These are phyloP conservation scores for Selenicereus undatus DNA, from an alignment of 148 eudicot species.

Conservation along the genomic window DNA sequence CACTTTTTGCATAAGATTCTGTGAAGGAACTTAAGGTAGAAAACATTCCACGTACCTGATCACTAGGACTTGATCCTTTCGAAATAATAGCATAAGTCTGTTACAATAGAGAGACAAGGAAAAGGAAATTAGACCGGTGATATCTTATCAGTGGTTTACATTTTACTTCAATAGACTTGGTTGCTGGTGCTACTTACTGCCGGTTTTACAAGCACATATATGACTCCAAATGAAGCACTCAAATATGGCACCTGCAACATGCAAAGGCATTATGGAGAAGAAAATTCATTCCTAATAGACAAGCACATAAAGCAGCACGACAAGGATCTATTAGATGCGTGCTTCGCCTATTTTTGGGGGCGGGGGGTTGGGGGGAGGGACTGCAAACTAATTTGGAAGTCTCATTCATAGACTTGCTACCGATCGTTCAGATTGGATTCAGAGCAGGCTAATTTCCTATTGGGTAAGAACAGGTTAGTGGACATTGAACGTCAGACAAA, in stretches of 20 bases:
- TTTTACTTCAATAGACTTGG: background rate
- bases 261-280: background rate
- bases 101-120: slow-evolving; percentile 4
- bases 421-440: background rate
- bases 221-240: slow-evolving; percentile 86
- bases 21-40: background rate
- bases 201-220: slow-evolving; percentile 78
- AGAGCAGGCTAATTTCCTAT: background rate
- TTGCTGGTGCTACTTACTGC: slow-evolving; percentile 46
- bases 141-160: background rate
- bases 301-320: background rate
- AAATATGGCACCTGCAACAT: slow-evolving; percentile 76
- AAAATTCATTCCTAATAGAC: background rate
- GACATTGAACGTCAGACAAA: background rate
- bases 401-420: background rate
- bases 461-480: background rate
- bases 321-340: background rate
- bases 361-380: background rate
- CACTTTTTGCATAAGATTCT: too few species aligned
- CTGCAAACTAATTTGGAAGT: background rate
- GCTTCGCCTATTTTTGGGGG: too few species aligned
- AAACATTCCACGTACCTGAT: slow-evolving; percentile 60
- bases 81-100: slow-evolving; percentile 92
- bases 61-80: slow-evolving; percentile 60
- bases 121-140: background rate